A percentile compares a stretch with the other conserved stretches of the same genome.
Evolutionary conservation across 148 eudicot species (phyloP).

Genomic region (Rhododendron simsii): DNA sequence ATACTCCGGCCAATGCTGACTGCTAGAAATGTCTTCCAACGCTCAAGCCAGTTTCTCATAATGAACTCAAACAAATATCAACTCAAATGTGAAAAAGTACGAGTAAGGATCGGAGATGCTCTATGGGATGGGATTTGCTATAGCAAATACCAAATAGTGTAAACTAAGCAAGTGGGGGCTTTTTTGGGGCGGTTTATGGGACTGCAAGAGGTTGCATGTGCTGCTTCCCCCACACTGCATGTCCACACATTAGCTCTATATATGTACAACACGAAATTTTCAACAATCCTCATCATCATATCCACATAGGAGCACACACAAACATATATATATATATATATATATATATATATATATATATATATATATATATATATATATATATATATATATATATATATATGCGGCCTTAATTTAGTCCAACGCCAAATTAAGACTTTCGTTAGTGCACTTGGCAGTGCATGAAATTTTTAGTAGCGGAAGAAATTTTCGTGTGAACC

Average conservation of each 20-base stretch:
- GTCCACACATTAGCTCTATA: not conserved
- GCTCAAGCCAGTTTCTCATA: no score
- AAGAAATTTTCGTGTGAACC: no score
- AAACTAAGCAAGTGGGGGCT: slow-evolving; percentile 41
- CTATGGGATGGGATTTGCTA: no score
- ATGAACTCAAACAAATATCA: no score
- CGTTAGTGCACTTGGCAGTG: not conserved
- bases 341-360: no score
- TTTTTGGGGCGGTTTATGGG: slow-evolving; percentile 80
- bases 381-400: not conserved
- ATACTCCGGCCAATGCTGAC: no score
- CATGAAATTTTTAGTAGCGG: no score
- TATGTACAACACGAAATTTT: not conserved
- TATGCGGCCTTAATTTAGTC: not conserved
- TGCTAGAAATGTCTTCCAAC: no score
- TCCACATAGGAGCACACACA: not conserved
- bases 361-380: not conserved
- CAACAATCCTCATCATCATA: slow-evolving; percentile 9
- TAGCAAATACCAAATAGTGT: slow-evolving; percentile 35
- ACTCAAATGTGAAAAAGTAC: no score
- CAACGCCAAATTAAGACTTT: not conserved
- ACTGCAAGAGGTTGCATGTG: slow-evolving; percentile 14
- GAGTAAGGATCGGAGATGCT: no score
- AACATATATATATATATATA: not conserved
- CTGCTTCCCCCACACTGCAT: slow-evolving; percentile 8